Evolutionary conservation across 441 rosid genomes (phyloP).

Genomic region (Viola pubescens): DNA sequence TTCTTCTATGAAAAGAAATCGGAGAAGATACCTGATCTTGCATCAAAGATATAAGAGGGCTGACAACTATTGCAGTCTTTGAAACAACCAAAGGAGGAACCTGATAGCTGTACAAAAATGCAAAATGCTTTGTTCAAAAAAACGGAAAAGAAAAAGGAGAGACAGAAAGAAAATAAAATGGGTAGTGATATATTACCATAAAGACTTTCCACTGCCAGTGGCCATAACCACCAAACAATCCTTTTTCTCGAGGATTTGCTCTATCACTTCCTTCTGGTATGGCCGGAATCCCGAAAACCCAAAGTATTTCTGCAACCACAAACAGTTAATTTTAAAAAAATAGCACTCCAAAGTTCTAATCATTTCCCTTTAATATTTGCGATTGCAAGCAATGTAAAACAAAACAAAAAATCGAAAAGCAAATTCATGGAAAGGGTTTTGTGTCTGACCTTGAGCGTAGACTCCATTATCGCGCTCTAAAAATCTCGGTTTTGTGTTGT

Average conservation of each 20-base stretch:
- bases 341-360: too few relatives aligned
- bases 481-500: too few relatives aligned
- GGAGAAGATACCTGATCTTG: constrained; percentile 36
- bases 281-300: constrained; percentile 36
- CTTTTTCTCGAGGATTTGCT: constrained; percentile 24
- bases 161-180: neutral
- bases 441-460: too few relatives aligned
- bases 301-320: constrained; percentile 28
- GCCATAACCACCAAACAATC: constrained; percentile 51
- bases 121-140: neutral
- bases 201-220: constrained; percentile 48
- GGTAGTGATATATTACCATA: constrained; percentile 24
- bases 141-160: neutral
- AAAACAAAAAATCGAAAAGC: too few relatives aligned
- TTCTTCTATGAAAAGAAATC: neutral
- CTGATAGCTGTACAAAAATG: constrained; percentile 28
- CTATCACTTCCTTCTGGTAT: constrained; percentile 40
- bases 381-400: too few relatives aligned
- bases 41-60: constrained; percentile 49
- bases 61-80: constrained; percentile 36
- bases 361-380: too few relatives aligned
- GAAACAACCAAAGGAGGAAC: constrained; percentile 36
- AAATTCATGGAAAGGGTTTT: too few relatives aligned
- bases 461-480: too few relatives aligned
- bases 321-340: neutral